Percentiles rank a stretch among this genome's conserved stretches.
phyloP scores from a whole-genome alignment of 148 eudicot species.

The Vaccinium myrtillus region DNA sequence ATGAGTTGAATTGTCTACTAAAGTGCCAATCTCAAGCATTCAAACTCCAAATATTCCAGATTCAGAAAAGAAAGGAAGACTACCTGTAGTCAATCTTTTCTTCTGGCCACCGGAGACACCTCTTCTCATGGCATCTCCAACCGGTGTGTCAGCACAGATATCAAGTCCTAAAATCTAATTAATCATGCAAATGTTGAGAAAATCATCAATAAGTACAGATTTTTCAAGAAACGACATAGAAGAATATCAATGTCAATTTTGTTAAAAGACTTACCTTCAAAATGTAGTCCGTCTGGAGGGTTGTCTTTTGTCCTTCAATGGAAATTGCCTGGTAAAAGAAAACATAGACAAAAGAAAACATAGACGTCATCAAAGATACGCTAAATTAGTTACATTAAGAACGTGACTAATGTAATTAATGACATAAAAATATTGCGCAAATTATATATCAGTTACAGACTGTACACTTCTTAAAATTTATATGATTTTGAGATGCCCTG shows the following conservation, averaged over 20 bases:
- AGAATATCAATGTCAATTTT: not conserved
- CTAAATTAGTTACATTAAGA: not conserved
- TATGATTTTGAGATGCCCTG: not conserved
- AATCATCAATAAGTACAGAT: not conserved
- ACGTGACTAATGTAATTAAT: not conserved
- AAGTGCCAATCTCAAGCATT: not conserved
- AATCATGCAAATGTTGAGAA: not conserved
- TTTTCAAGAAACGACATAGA: conserved; percentile 4
- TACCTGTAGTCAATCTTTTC: conserved; percentile 85
- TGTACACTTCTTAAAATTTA: not conserved
- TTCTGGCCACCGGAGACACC: conserved; percentile 91
- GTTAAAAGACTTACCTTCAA: conserved; percentile 50
- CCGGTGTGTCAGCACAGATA: conserved; percentile 64
- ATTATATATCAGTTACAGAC: not conserved
- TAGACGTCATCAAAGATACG: conserved; percentile 8
- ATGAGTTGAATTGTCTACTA: not conserved
- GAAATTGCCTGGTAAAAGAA: conserved; percentile 58
- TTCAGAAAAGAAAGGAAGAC: not conserved
- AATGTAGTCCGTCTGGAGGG: conserved; percentile 78
- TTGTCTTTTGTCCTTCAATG: conserved; percentile 62
- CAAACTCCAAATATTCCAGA: not conserved
- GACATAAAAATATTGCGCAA: not conserved
- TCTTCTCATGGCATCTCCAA: conserved; percentile 82
- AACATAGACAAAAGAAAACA: conserved; percentile 17
- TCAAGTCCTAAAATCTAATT: conserved; percentile 85